Percentiles rank a stretch among this genome's conserved stretches.
Evolutionary conservation across 192 early-diverging fungal species (phyloP).

Genomic region (Entomortierella beljakovae): DNA sequence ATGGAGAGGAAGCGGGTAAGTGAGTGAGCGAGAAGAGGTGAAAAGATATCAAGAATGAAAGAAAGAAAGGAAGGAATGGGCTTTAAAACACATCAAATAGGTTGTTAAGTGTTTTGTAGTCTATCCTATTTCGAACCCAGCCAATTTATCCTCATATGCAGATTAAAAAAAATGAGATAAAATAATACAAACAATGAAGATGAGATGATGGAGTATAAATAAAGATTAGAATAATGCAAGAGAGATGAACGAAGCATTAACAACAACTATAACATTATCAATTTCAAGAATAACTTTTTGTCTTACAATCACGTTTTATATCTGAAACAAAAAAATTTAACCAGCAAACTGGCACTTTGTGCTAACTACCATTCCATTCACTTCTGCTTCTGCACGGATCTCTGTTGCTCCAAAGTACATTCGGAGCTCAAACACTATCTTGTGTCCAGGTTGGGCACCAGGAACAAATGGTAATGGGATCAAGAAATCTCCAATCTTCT

Average conservation of each 20-base stretch:
- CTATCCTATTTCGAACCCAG: background rate
- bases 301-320: too few relatives aligned
- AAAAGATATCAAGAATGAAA: background rate
- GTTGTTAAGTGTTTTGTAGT: background rate
- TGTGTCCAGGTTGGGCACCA: slow-evolving; percentile 41
- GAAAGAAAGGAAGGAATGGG: background rate
- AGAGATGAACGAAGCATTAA: too few relatives aligned
- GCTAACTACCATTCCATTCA: slow-evolving; percentile 52
- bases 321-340: slow-evolving; percentile 1
- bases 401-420: slow-evolving; percentile 67
- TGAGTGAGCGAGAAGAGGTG: background rate
- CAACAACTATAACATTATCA: too few relatives aligned
- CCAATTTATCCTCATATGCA: background rate
- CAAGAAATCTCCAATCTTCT: slow-evolving; percentile 51
- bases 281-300: too few relatives aligned
- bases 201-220: too few relatives aligned
- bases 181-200: too few relatives aligned
- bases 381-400: slow-evolving; percentile 62
- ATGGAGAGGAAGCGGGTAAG: background rate
- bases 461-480: slow-evolving; percentile 49
- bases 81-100: too few relatives aligned
- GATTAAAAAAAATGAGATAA: too few relatives aligned
- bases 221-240: too few relatives aligned
- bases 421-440: slow-evolving; percentile 41
- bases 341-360: slow-evolving; percentile 48